Evolutionary conservation across 83 land plant genomes (phyloP), one percentile per base, ranked within the genome.

Genomic region (Picea abies): DNA sequence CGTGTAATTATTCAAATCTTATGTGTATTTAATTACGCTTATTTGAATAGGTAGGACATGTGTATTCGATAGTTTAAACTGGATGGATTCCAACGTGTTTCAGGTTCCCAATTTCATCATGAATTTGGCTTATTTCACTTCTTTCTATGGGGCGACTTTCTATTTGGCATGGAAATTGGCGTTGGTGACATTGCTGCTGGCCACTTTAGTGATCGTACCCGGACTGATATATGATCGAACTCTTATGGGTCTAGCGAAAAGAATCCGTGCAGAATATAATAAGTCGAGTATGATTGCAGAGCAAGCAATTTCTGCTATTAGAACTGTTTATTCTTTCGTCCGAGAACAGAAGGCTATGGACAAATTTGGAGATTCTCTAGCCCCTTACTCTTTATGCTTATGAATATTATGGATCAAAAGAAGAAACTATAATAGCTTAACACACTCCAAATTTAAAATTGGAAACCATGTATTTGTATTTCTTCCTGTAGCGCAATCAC

Each of bases 261-360:
- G 44, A 25, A 86, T 72, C 69, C 83, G 77, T 71, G 62, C 77
- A n/a, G 72, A 84, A 29, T 86, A 88, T 62, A 75, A 49, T 26
- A 78, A 79, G 7, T 89, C 85, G 11, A 89, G 83, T 4, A 76
- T 37, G n/a, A 72, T 88, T 16, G 89, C 83, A 2, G 90, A 88
- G 78, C 85, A 86, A 56, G 82, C 89, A 19, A 58, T 88, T 49
- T 88, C 90, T 37, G 86, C 83, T 6, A 63, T 88, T 61, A 82
- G 90, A 52, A 83, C 85, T 11, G 90, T 88, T n/a, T 88, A 88
- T 41, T 86, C 90, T 8, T 88, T 83, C 63, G 89, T 80, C 16
- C 83, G 78, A 11, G 90, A 88, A 79, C 65, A 69, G 20, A 77
- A 35, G 37, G 84, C 88, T 12, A 64, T 80, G 47, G 60, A 77